Base-by-base conservation (phyloP, 2,329 filamentous ascomycete genomes). In the Ambrosiella beaveri region DNA sequence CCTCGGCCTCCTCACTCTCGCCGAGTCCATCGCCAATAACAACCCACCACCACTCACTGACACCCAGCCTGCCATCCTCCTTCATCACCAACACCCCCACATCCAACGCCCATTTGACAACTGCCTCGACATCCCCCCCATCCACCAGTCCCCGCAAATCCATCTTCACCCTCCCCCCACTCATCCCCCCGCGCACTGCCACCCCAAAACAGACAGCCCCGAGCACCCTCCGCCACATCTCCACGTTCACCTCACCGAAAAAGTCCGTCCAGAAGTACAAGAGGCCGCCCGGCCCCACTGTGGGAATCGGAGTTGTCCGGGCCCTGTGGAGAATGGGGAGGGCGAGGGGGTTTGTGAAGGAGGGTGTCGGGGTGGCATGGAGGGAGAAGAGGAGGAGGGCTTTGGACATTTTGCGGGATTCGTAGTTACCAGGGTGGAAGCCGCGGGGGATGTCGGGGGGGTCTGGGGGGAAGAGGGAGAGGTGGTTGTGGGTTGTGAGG, bases 231-330 rank as follows among this genome's bases (percentile, higher is more conserved):
- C 77, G 75, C 84, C 86, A 89, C 57, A 81, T 75, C 0, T 71
- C 68, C n/a, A 67, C 67, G 61, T 86, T 75, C 0, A 78, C 64
- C 5, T 75, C 71, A 7, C 79, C 81, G 61, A 84, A 79, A 61
- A 89, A 81, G 66, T 85, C 82, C 56, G 80, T 77, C 86, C 86
- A 90, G 56, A 87, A 75, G 0, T 86, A 86, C 3, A 87, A 71
- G 47, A 79, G 76, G 9, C 73, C 72, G 3, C 64, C 65, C 1
- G 71, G 68, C 1, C 74, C 72, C 12, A 66, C 61, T 0, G 65
- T 65, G 0, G 77, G 77, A 1, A 79, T 69, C 1, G 71, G 71
- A 35, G 67, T 64, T 1, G 61, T 57, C 6, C 63, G 63, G 7
- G 71, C 68, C 13, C 66, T 65, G 2, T 69, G 61, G 1, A 77